Evolutionary conservation across 129 eudicot species (phyloP).

Genomic region (Flaveria linearis): DNA sequence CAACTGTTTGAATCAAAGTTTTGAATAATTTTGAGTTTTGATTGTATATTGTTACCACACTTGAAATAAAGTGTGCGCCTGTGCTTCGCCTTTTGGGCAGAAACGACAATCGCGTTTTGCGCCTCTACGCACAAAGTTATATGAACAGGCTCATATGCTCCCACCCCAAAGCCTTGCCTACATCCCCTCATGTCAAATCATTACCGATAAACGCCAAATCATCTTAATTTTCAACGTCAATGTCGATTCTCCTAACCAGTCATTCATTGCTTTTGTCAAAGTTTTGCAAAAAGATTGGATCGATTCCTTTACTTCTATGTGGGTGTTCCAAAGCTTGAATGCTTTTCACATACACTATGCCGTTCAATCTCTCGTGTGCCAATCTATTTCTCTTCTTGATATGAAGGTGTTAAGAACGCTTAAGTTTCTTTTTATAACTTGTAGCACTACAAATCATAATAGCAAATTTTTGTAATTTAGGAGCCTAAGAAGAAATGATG

Average conservation of each 20-base stretch:
- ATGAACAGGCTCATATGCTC: too few relatives aligned
- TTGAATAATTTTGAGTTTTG: too few relatives aligned
- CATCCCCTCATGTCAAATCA: not conserved
- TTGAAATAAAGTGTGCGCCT: too few relatives aligned
- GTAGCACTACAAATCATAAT: too few relatives aligned
- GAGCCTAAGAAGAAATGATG: too few relatives aligned
- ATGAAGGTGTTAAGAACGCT: not conserved
- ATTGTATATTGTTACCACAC: too few relatives aligned
- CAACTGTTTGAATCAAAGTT: too few relatives aligned
- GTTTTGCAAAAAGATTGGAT: not conserved
- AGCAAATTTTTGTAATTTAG: too few relatives aligned
- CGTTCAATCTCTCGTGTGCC: not conserved
- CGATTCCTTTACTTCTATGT: not conserved
- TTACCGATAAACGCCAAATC: not conserved
- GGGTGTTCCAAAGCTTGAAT: not conserved
- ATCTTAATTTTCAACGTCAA: not conserved
- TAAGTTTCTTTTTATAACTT: not conserved
- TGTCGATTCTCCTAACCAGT: not conserved
- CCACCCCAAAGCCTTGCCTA: not conserved
- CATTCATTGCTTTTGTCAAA: not conserved
- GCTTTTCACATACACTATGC: not conserved
- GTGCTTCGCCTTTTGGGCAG: too few relatives aligned
- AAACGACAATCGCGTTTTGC: too few relatives aligned
- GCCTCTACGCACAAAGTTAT: too few relatives aligned
- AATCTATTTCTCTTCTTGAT: not conserved